Evolutionary conservation across 495 filamentous ascomycete species (phyloP).

Genomic region (Aspergillus heteromorphus): DNA sequence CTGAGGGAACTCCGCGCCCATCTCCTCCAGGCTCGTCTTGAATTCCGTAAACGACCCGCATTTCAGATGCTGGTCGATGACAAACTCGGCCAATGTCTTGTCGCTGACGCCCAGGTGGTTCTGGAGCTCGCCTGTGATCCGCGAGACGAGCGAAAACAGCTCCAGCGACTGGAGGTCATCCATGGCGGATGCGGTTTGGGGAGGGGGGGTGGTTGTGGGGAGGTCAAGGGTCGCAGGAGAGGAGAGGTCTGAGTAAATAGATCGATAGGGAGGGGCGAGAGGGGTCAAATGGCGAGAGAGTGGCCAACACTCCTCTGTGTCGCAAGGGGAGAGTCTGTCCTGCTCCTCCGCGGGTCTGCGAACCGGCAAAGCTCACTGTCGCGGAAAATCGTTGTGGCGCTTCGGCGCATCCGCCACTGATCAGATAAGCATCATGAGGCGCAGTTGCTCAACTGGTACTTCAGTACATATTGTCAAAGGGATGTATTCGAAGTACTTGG

Average conservation of each 20-base stretch:
- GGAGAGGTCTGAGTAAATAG: background rate
- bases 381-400: conserved; percentile 42
- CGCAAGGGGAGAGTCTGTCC: background rate
- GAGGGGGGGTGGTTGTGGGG: background rate
- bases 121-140: conserved; percentile 87
- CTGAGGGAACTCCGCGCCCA: conserved; percentile 82
- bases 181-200: conserved; percentile 59
- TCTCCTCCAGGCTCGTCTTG: conserved; percentile 60
- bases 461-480: too few species aligned
- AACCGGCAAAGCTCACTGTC: conserved; percentile 19
- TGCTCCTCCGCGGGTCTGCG: background rate
- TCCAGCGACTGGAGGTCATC: conserved; percentile 88
- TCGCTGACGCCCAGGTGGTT: conserved; percentile 92
- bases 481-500: background rate
- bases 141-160: conserved; percentile 86
- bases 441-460: background rate
- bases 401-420: conserved; percentile 31
- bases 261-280: background rate
- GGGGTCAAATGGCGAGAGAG: background rate
- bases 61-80: conserved; percentile 84
- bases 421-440: conserved; percentile 30
- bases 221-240: background rate
- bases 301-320: background rate
- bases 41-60: conserved; percentile 64
- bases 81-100: conserved; percentile 91